Evolutionary conservation across 2,329 filamentous ascomycete species (phyloP).

Genomic region (Ramularia endophylla): DNA sequence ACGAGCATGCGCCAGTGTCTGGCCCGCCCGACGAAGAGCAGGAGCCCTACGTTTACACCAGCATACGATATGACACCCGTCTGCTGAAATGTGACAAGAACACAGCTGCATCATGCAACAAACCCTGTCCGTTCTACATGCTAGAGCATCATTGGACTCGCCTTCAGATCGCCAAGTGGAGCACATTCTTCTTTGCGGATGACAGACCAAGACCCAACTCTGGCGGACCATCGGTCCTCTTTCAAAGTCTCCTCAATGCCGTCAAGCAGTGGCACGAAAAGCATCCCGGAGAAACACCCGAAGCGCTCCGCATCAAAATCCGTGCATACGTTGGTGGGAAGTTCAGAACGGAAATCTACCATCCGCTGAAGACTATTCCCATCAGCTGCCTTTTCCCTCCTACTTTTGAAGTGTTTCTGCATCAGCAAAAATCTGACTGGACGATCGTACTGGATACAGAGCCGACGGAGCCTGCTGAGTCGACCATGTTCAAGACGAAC

Average conservation of each 20-base stretch:
- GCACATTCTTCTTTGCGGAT: constrained; percentile 61
- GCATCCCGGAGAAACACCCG: constrained; percentile 23
- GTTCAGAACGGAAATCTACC: constrained; percentile 35
- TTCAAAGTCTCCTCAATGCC: constrained; percentile 29
- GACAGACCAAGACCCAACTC: constrained; percentile 54
- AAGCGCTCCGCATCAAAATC: constrained; percentile 43
- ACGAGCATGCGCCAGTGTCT: constrained; percentile 2
- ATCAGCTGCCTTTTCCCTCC: constrained; percentile 54
- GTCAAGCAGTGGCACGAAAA: constrained; percentile 29
- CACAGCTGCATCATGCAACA: constrained; percentile 25
- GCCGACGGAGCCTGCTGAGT: constrained; percentile 50
- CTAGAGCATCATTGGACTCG: constrained; percentile 36
- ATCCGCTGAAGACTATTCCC: constrained; percentile 35
- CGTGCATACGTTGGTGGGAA: constrained; percentile 48
- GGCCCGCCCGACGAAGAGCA: constrained; percentile 6
- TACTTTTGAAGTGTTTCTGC: constrained; percentile 41
- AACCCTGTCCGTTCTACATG: constrained; percentile 33
- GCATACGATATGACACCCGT: constrained; percentile 56
- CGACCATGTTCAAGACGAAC: constrained; percentile 84
- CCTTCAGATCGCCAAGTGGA: constrained; percentile 42
- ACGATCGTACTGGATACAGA: constrained; percentile 47
- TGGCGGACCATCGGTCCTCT: constrained; percentile 36
- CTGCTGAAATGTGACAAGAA: constrained; percentile 39
- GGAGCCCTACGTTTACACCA: constrained; percentile 19
- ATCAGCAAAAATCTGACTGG: constrained; percentile 26